Evolutionary conservation across 257 asterid genomes (phyloP).

Genomic region (Ocimum tenuiflorum): DNA sequence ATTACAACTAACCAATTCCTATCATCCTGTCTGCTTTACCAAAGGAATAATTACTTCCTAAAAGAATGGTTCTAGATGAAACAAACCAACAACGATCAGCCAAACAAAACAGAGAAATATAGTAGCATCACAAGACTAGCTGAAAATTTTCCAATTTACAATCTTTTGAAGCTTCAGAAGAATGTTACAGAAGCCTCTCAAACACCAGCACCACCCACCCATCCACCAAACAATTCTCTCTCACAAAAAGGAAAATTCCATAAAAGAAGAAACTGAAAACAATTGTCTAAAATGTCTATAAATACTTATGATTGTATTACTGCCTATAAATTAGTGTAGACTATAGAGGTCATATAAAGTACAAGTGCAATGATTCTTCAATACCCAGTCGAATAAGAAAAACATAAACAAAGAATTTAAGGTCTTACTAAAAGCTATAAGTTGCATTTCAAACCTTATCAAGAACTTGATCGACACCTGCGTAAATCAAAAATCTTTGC

Average conservation of each 20-base stretch:
- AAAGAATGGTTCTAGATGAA: not conserved
- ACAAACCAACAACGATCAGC: not conserved
- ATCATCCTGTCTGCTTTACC: not conserved
- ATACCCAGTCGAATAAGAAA: not conserved
- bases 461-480: slow-evolving; percentile 66
- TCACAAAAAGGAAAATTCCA: not conserved
- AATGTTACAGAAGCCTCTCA: not conserved
- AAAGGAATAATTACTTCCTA: not conserved
- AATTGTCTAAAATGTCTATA: not conserved
- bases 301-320: not conserved
- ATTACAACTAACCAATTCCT: no score
- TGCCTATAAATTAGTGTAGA: not conserved
- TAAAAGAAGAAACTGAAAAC: not conserved
- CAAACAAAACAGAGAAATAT: not conserved
- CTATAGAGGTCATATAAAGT: not conserved
- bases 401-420: not conserved
- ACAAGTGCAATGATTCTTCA: not conserved
- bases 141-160: not conserved
- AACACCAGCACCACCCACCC: not conserved
- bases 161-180: not conserved
- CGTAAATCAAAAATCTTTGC: slow-evolving; percentile 43
- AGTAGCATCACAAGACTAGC: not conserved
- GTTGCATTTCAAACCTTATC: slow-evolving; percentile 42
- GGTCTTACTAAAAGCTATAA: not conserved
- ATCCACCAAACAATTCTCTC: not conserved